Evolutionary conservation across 805 yeast species (phyloP).

Genomic region (Kodamaea hsintzibuensis): DNA sequence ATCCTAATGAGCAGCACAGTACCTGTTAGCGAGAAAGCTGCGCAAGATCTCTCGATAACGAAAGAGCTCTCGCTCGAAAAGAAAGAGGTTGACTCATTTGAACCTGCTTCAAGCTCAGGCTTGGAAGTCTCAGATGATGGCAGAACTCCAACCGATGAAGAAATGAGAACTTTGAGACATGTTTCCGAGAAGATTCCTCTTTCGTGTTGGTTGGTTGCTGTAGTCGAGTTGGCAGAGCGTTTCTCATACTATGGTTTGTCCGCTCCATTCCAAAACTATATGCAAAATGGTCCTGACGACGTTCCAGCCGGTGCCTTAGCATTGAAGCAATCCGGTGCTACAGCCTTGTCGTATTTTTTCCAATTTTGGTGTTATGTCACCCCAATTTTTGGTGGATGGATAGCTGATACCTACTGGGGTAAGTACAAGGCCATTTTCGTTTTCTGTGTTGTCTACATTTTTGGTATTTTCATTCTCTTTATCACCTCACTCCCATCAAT

Average conservation of each 20-base stretch:
- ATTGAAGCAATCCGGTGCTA: slow-evolving; percentile 62
- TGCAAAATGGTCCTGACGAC: slow-evolving; percentile 54
- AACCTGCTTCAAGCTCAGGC: not conserved
- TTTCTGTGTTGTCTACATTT: slow-evolving; percentile 57
- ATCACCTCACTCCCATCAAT: slow-evolving; percentile 69
- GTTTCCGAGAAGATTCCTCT: slow-evolving; percentile 53
- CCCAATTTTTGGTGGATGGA: slow-evolving; percentile 73
- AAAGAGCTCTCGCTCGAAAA: not conserved
- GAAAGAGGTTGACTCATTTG: not conserved
- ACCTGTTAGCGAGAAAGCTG: not conserved
- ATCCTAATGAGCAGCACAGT: not conserved
- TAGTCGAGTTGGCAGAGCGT: slow-evolving; percentile 80
- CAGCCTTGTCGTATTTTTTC: slow-evolving; percentile 71
- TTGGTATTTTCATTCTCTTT: slow-evolving; percentile 65
- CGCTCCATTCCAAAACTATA: slow-evolving; percentile 77
- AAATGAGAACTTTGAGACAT: slow-evolving; percentile 51
- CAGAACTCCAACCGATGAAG: slow-evolving; percentile 54
- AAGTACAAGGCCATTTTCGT: slow-evolving; percentile 66
- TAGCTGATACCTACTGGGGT: slow-evolving; percentile 76
- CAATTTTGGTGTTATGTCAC: slow-evolving; percentile 83
- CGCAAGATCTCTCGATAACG: not conserved
- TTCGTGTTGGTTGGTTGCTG: slow-evolving; percentile 61
- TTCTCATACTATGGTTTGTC: slow-evolving; percentile 78
- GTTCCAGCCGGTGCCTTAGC: slow-evolving; percentile 55
- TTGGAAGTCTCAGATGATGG: slow-evolving; percentile 28